Conservation (phyloP, 352 stramenopile species). For the Thalassiosira livingstoniorum region DNA sequence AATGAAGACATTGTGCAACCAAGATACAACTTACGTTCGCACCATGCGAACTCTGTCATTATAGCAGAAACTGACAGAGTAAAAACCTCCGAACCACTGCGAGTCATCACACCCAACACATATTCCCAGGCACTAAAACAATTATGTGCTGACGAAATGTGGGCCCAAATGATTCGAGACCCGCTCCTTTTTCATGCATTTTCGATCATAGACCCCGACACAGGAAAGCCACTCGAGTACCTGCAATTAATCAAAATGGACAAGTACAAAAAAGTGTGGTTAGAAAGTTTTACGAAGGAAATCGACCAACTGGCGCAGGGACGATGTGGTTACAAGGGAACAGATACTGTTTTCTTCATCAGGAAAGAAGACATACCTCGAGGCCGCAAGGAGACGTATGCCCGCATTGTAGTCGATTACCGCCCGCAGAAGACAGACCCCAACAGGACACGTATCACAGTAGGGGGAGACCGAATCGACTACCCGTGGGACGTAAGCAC, state of each 20-base stretch:
- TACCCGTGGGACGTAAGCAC: neutral
- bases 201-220: constrained; percentile 9
- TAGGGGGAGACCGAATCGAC: constrained; percentile 36
- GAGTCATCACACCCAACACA: neutral
- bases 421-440: constrained; percentile 45
- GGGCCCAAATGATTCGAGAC: neutral
- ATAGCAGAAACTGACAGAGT: no score
- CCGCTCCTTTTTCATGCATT: neutral
- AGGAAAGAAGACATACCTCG: constrained; percentile 29
- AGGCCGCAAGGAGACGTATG: constrained; percentile 39
- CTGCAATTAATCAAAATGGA: constrained; percentile 16
- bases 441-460: constrained; percentile 34
- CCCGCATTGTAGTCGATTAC: constrained; percentile 13
- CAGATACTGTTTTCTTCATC: constrained; percentile 63
- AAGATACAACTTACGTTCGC: no score
- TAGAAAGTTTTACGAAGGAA: constrained; percentile 6
- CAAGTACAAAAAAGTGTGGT: constrained; percentile 9
- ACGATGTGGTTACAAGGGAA: constrained; percentile 13
- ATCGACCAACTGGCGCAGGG: constrained; percentile 18
- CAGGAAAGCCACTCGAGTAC: constrained; percentile 17
- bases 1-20: no score
- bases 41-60: no score
- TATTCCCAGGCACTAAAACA: neutral
- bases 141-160: neutral
- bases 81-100: neutral